Evolutionary conservation across 257 asterid species (phyloP).

Genomic region (Euphrasia confusa): DNA sequence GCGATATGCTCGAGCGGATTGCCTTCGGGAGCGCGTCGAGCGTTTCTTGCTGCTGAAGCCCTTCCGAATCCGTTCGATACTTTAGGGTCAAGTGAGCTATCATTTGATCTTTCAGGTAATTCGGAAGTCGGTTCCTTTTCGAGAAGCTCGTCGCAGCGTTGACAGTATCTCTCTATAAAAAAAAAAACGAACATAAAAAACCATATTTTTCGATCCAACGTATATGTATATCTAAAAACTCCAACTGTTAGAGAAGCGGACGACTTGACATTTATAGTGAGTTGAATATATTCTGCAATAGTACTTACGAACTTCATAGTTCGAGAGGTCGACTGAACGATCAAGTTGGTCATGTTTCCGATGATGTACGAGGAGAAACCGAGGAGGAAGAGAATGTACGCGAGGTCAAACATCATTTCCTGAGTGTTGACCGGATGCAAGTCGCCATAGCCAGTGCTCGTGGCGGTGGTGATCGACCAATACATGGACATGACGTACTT

Average conservation of each 20-base stretch:
- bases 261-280: no score
- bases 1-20: slow-evolving; percentile 68
- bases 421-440: slow-evolving; percentile 49
- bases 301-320: slow-evolving; percentile 73
- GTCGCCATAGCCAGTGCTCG: slow-evolving; percentile 84
- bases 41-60: slow-evolving; percentile 79
- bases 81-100: slow-evolving; percentile 69
- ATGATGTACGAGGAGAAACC: slow-evolving; percentile 68
- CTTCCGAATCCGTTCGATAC: slow-evolving; percentile 73
- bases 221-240: no score
- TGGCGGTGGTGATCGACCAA: slow-evolving; percentile 61
- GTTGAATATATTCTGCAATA: no score
- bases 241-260: no score
- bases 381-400: slow-evolving; percentile 59
- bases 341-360: slow-evolving; percentile 88
- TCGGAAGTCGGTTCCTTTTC: slow-evolving; percentile 62
- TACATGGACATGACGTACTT: slow-evolving; percentile 52
- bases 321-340: slow-evolving; percentile 67
- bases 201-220: no score
- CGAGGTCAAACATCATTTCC: slow-evolving; percentile 56
- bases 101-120: slow-evolving; percentile 70
- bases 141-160: slow-evolving; percentile 77
- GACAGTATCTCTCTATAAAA: slow-evolving; percentile 63
- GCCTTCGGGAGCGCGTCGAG: slow-evolving; percentile 79
- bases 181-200: not conserved